Base-by-base conservation (phyloP, 768 basidiomycete species). In the Paxillus involutus region DNA sequence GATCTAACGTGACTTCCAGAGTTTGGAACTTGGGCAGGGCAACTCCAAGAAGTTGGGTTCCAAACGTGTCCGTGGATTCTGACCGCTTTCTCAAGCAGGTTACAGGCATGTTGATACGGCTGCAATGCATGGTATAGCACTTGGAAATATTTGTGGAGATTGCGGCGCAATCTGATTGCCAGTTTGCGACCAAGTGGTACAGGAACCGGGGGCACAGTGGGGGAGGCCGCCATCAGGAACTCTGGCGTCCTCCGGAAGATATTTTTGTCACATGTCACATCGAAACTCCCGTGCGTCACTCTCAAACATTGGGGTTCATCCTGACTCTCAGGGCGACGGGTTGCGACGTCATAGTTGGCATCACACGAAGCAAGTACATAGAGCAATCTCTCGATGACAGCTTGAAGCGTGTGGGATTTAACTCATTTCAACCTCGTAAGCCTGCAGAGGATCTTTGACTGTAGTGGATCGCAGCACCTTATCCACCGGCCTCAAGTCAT, bases 231-330 rank as follows among this genome's bases (percentile, higher is more conserved):
- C 0, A 69, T 84, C 51, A 73, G 71, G 40, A 75, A 69, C 10
- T 81, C 78, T 16, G 80, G 79, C 3, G 68, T 81, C 39, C 75
- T 79, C 3, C 73, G 81, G 24, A 76, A 29, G 71, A 80, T 37
- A 60, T 81, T 24, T 80, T 77, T 59, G 66, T 82, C 32, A 81
- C 79, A 0, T 59, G 66, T 82, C 32, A 81, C 79, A 0, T 80
- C 80, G 14, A 82, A 82, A 59, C 67, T 81, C 33, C 69, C 74
- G 72, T 71, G 52, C 45, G 68, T 61, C 21, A 29, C 30, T 36
- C 12, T 43, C 32, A 17, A 24, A 36, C 9, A 14, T 19, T 19
- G 12, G 42, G 24, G 16, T 42, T 55, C 42, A 5, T 17, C 39
- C 10, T 40, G n/a, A n/a, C 17, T 17, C 7, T 16, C n/a, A 40